Conservation (phyloP, 805 yeast species). For the Candida sanyiensis region DNA sequence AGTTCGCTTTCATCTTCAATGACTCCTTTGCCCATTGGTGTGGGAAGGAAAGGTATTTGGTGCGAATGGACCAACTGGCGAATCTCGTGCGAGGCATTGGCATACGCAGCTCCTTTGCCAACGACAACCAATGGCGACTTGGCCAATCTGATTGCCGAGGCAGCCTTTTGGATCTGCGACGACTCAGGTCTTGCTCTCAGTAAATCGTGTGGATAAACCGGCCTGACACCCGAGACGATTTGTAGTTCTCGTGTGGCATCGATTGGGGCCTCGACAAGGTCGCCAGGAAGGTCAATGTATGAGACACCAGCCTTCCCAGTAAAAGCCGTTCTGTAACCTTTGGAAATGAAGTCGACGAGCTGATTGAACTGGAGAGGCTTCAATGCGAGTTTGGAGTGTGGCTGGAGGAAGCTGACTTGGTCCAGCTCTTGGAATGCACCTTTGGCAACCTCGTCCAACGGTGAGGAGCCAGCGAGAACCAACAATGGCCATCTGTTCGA, state of each 20-base stretch:
- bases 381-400: constrained; percentile 47
- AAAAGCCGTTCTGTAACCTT: constrained; percentile 40
- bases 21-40: constrained; percentile 79
- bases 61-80: constrained; percentile 37
- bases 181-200: constrained; percentile 36
- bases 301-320: constrained; percentile 56
- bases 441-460: constrained; percentile 40
- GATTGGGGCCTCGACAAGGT: constrained; percentile 35
- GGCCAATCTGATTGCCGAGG: constrained; percentile 29
- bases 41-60: constrained; percentile 54
- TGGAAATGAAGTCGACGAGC: constrained; percentile 36
- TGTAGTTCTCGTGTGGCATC: neutral
- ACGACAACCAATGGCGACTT: constrained; percentile 48
- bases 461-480: constrained; percentile 58
- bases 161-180: constrained; percentile 31
- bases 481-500: constrained; percentile 61
- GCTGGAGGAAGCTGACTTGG: constrained; percentile 46
- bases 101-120: constrained; percentile 62
- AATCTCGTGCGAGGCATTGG: constrained; percentile 35
- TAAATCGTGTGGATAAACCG: constrained; percentile 3
- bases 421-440: constrained; percentile 74
- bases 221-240: constrained; percentile 6
- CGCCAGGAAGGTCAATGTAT: constrained; percentile 63
- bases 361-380: constrained; percentile 32
- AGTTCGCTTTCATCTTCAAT: constrained; percentile 41